A percentile compares a stretch with the other conserved stretches of the same genome.
These are phyloP conservation scores for Trichoderma asperelloides DNA, from an alignment of 495 filamentous ascomycete genomes.

Conservation along the genomic window DNA sequence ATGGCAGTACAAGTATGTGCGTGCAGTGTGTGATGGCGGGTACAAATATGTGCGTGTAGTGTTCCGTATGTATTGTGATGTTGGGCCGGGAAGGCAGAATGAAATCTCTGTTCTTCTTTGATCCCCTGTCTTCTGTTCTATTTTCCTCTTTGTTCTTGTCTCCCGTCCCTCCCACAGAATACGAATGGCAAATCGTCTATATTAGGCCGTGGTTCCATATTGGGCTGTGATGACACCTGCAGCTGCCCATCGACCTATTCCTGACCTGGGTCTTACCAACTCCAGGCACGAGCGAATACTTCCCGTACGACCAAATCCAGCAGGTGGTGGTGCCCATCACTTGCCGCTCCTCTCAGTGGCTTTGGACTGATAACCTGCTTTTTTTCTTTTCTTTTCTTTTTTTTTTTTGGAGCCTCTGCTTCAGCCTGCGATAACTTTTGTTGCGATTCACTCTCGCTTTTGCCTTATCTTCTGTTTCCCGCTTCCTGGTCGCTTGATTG, in stretches of 20 bases:
- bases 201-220: neutral
- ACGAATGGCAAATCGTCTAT: too few species aligned
- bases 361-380: neutral
- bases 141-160: neutral
- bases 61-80: too few species aligned
- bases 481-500: neutral
- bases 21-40: too few species aligned
- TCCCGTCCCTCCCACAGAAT: neutral
- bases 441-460: neutral
- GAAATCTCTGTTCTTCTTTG: too few species aligned
- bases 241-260: neutral
- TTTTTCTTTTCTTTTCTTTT: neutral
- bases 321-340: conserved; percentile 2
- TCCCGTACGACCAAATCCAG: conserved; percentile 7
- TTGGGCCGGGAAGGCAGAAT: too few species aligned
- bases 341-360: conserved; percentile 12
- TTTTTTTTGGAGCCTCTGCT: neutral
- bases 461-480: neutral
- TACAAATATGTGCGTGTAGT: too few species aligned
- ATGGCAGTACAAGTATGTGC: too few species aligned
- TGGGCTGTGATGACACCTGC: conserved; percentile 2
- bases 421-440: neutral
- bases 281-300: neutral
- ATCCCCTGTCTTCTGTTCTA: neutral
- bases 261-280: conserved; percentile 5